phyloP scores from a whole-genome alignment of 306 rosid genomes.

The Dryas drummondii region DNA sequence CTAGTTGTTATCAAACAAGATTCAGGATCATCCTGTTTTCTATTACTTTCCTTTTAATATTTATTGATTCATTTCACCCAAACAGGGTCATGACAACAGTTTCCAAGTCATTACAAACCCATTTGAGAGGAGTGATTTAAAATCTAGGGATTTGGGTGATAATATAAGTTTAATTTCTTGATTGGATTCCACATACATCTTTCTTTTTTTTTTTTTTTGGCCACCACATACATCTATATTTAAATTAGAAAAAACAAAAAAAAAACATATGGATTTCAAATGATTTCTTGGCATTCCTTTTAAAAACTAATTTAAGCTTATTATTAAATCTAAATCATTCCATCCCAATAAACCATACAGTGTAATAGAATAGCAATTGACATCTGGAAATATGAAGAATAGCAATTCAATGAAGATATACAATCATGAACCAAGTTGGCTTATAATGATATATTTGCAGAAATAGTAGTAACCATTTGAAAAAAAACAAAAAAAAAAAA shows the following conservation, averaged over 20 bases:
- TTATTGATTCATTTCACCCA: background rate
- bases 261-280: too few species aligned
- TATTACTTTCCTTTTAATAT: background rate
- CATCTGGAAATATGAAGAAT: background rate
- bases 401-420: background rate
- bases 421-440: too few species aligned
- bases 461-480: conserved; percentile 23
- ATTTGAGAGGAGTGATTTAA: too few species aligned
- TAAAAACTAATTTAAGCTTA: background rate
- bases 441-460: background rate
- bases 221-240: too few species aligned
- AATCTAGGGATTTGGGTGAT: too few species aligned
- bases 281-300: background rate
- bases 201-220: too few species aligned
- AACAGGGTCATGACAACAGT: background rate
- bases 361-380: background rate
- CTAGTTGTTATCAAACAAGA: background rate
- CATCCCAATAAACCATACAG: too few species aligned
- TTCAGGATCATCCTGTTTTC: background rate
- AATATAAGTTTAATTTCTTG: too few species aligned
- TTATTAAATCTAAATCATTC: background rate
- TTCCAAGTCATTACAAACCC: background rate
- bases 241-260: too few species aligned
- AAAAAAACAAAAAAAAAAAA: conserved; percentile 17
- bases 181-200: too few species aligned